Conservation (phyloP, 2,329 filamentous ascomycete genomes). For the Amylocarpus encephaloides region DNA sequence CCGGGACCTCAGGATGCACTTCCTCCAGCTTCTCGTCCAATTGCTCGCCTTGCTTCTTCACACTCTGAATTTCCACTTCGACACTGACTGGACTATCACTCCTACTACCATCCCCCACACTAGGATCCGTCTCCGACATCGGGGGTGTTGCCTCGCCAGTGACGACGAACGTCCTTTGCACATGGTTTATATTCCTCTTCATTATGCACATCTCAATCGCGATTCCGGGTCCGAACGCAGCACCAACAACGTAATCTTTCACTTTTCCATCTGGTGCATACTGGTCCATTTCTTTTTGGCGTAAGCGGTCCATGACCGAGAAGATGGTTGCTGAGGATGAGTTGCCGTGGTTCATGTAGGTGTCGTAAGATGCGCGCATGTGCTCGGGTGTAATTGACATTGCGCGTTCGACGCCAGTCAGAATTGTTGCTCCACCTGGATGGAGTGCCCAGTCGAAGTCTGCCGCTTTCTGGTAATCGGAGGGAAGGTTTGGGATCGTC, state of each 20-base stretch:
- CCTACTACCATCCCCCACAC: conserved; percentile 23
- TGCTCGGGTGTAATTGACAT: conserved; percentile 55
- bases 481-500: conserved; percentile 40
- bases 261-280: conserved; percentile 43
- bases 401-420: conserved; percentile 54
- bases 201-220: conserved; percentile 63
- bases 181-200: conserved; percentile 35
- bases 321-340: conserved; percentile 64
- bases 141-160: conserved; percentile 29
- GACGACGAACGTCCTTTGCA: conserved; percentile 16
- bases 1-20: conserved; percentile 14
- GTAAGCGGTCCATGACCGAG: conserved; percentile 56
- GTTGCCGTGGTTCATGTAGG: conserved; percentile 63
- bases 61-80: conserved; percentile 13
- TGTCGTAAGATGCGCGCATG: conserved; percentile 63
- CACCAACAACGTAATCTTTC: conserved; percentile 57
- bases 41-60: conserved; percentile 16
- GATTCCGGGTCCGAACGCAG: conserved; percentile 66
- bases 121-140: conserved; percentile 22
- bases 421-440: conserved; percentile 60
- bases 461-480: conserved; percentile 38
- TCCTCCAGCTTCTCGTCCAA: conserved; percentile 17
- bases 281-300: conserved; percentile 54
- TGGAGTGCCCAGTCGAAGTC: conserved; percentile 72
- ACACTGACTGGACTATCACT: conserved; percentile 19